A percentile compares a stretch with the other conserved stretches of the same genome.
Conservation (phyloP, 1,284 basidiomycete genomes). For the Moniliella sp. region DNA sequence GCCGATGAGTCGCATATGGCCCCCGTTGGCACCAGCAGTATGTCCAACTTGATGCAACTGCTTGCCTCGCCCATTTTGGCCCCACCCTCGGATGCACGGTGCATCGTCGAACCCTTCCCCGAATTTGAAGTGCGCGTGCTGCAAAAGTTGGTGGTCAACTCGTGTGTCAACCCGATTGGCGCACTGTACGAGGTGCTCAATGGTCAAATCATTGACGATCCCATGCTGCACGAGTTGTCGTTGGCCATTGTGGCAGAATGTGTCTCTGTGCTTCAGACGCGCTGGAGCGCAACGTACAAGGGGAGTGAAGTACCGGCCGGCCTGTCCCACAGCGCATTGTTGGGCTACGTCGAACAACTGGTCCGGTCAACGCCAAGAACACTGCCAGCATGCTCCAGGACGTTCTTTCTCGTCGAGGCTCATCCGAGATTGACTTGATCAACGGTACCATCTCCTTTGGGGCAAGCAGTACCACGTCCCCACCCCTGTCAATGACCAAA, state of each 20-base stretch:
- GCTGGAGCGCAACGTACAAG: neutral
- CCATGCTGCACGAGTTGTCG: neutral
- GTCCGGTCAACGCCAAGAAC: neutral
- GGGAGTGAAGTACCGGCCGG: neutral
- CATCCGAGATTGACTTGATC: neutral
- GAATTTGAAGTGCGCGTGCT: neutral
- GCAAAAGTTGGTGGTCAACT: neutral
- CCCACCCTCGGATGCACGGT: too few species aligned
- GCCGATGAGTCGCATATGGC: too few species aligned
- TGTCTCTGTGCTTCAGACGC: neutral
- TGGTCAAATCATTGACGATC: neutral
- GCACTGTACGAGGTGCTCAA: neutral
- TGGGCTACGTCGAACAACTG: neutral
- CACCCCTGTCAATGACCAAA: neutral
- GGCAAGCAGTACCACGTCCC: neutral
- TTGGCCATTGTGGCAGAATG: neutral
- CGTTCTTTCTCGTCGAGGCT: neutral
- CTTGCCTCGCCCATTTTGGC: too few species aligned
- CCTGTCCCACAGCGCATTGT: neutral
- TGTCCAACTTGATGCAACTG: too few species aligned
- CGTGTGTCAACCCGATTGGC: neutral
- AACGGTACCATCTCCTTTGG: neutral
- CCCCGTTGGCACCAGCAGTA: too few species aligned
- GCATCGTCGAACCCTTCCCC: neutral
- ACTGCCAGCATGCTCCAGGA: neutral